These are phyloP conservation scores for Cercophora scortea DNA, from an alignment of 495 filamentous ascomycete species.

Conservation along the genomic window DNA sequence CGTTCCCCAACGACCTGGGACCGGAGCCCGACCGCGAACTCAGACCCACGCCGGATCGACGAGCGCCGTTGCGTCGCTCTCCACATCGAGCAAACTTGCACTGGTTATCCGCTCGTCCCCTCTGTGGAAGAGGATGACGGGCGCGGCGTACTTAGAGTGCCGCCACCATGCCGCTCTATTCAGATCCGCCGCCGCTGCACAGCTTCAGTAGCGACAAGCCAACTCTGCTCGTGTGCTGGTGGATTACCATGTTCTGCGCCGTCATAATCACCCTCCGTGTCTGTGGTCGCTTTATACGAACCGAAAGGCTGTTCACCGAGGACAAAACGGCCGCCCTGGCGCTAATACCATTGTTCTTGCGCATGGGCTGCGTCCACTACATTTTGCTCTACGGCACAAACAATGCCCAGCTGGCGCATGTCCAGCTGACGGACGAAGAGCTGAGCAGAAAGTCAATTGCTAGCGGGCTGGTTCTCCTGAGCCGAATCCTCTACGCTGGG, in stretches of 20 bases:
- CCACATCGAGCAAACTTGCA: not conserved
- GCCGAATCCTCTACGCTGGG: conserved; percentile 59
- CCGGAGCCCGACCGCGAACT: too few relatives aligned
- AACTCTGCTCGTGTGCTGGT: conserved; percentile 86
- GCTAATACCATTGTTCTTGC: conserved; percentile 68
- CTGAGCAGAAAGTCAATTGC: conserved; percentile 48
- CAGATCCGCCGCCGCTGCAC: conserved; percentile 50
- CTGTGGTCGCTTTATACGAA: conserved; percentile 69
- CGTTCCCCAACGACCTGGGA: too few relatives aligned
- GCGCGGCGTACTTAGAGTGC: conserved; percentile 29
- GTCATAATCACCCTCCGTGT: conserved; percentile 73
- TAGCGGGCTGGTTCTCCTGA: conserved; percentile 56
- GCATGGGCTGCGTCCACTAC: conserved; percentile 83
- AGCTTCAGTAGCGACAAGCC: conserved; percentile 55
- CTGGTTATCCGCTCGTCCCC: conserved; percentile 42
- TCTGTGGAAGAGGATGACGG: conserved; percentile 54
- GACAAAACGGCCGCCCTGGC: conserved; percentile 79
- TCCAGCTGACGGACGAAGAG: conserved; percentile 34
- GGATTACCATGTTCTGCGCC: conserved; percentile 78
- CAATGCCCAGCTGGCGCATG: conserved; percentile 49
- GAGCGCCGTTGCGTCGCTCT: not conserved
- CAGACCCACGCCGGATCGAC: not conserved
- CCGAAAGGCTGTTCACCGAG: conserved; percentile 73
- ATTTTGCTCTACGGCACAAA: conserved; percentile 84
- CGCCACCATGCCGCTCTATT: conserved; percentile 45